Percentiles rank a stretch among this genome's conserved stretches.
These are phyloP conservation scores for Coemansia sp. DNA, from an alignment of 192 early-diverging fungal genomes.

Conservation along the genomic window DNA sequence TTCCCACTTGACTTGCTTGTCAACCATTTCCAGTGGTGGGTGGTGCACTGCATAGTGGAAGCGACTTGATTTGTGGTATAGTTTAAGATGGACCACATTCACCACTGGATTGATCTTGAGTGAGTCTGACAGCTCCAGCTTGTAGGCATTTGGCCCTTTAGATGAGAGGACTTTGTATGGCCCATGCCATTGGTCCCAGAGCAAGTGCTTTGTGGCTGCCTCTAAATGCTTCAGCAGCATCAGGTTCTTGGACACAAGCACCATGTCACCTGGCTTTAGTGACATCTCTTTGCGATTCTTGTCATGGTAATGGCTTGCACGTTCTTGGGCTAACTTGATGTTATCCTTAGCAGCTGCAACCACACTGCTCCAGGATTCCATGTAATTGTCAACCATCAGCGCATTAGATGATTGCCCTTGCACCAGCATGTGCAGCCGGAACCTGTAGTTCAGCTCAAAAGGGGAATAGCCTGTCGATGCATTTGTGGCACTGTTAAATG, in stretches of 20 bases:
- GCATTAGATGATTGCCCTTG: background rate
- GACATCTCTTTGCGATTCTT: background rate
- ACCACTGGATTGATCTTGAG: background rate
- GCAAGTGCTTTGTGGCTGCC: background rate
- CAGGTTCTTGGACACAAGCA: background rate
- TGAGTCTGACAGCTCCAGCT: background rate
- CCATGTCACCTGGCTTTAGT: background rate
- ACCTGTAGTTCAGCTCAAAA: conserved; percentile 7
- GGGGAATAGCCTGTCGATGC: background rate
- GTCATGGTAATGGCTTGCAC: background rate
- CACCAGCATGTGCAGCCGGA: conserved; percentile 4
- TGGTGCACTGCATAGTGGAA: background rate
- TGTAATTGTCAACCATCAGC: background rate
- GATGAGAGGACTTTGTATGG: background rate
- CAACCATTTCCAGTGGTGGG: background rate
- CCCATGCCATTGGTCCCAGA: conserved; percentile 10
- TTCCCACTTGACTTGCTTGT: background rate
- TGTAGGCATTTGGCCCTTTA: background rate
- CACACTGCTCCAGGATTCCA: background rate
- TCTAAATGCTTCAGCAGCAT: background rate
- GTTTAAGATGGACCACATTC: background rate
- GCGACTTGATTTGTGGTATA: background rate
- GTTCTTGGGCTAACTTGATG: background rate
- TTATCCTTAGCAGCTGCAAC: background rate
- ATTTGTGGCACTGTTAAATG: conserved; percentile 1